Evolutionary conservation across 441 rosid genomes (phyloP).

Genomic region (Melastoma candidum): DNA sequence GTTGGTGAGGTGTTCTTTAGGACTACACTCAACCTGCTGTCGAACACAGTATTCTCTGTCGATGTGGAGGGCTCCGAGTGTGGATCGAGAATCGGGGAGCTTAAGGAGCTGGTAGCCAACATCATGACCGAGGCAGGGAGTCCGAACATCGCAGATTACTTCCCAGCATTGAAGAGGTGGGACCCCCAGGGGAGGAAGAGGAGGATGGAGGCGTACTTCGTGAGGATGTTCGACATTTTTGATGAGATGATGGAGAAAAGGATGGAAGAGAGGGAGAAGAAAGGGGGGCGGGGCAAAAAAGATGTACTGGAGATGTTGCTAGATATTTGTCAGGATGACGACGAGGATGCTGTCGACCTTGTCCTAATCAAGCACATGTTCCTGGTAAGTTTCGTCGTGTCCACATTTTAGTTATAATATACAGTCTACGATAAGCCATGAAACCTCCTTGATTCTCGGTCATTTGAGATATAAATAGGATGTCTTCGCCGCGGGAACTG

Average conservation of each 20-base stretch:
- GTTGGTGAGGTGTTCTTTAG: conserved; percentile 21
- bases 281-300: background rate
- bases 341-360: conserved; percentile 15
- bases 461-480: conserved; percentile 2
- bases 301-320: conserved; percentile 31
- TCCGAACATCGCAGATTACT: too few relatives aligned
- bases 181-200: too few relatives aligned
- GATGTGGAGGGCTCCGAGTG: conserved; percentile 18
- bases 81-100: too few relatives aligned
- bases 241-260: too few relatives aligned
- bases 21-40: conserved; percentile 3
- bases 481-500: background rate
- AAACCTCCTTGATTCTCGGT: too few relatives aligned
- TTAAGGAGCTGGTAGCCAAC: too few relatives aligned
- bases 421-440: too few relatives aligned
- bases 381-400: conserved; percentile 11
- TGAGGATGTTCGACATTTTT: too few relatives aligned
- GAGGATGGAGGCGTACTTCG: background rate
- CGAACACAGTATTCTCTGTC: conserved; percentile 14
- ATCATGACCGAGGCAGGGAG: too few relatives aligned
- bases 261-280: too few relatives aligned
- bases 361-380: conserved; percentile 24
- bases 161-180: too few relatives aligned
- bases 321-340: conserved; percentile 16
- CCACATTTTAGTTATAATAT: too few relatives aligned